Base-by-base conservation (phyloP, 192 early-diverging fungal genomes). In the Entophlyctis helioformis region DNA sequence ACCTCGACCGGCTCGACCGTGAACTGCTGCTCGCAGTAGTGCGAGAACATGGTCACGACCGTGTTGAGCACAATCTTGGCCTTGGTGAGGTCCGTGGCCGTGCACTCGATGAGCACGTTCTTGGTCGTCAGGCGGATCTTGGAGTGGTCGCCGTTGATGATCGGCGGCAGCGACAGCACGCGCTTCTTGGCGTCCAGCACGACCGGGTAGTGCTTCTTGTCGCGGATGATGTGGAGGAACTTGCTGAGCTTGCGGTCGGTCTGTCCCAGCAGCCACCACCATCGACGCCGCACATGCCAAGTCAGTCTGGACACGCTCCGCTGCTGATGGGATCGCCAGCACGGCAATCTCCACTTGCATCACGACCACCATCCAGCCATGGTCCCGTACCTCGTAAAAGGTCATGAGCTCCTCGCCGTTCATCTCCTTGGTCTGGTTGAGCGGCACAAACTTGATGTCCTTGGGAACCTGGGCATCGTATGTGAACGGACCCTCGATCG, bases 71-170 rank as follows among this genome's bases (percentile, higher is more conserved):
- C 91, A 48, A 86, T 80, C 48, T 87, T 82, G 48, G 81, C 91
- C 76, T 97, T 99, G 55, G 85, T 90, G 51, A 87, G 50, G 64
- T 96, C 93, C 19, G 91, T 96, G 19, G 89, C 96, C 4, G 96
- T 99, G 60, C 84, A 85, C 70, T 99, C 96, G 63, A 99, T 93
- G 40, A 99, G 84, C 31, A 99, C 84, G 53, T 99, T 96, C 66
- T 83, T 87, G 36, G 96, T 96, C 26, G 82, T 68, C 29, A 93
- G 65, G 19, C 74, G 84, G 60, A 99, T 99, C 69, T 99, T 99
- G 54, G 90, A 92, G 63, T 93, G 87, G 48, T 99, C 78, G 51
- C 86, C 78, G 78, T 99, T 99, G 78, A 99, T 99, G 62, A 99
- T 91, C 22, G 96, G 96, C 26, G 96, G 96, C 48, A 99, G 68